Base-by-base conservation (phyloP, 2,329 filamentous ascomycete species). In the Pseudogymnoascus sp. region DNA sequence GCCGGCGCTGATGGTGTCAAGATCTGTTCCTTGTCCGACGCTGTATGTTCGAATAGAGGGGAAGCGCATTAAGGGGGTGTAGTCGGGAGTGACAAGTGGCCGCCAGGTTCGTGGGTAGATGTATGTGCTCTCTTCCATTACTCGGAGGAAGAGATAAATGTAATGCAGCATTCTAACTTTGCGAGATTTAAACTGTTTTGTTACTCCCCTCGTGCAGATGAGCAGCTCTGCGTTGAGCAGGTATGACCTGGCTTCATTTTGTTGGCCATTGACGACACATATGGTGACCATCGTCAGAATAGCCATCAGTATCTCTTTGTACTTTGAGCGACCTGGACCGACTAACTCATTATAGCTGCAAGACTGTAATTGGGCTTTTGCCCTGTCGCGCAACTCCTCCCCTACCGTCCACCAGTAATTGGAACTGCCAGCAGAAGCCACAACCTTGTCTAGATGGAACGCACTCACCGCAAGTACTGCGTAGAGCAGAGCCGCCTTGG, bases 131-230 rank as follows among this genome's bases (percentile, higher is more conserved):
- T 75, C 73, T 3, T 72, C 72, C 4, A 76, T 70, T 12, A 75
- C 73, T 7, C 73, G 69, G 2, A 72, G 66, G 72, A 74, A 76
- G 1, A 71, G 73, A 45, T 73, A 76, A 11, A 76, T 71, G 61
- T 76, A 75, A 39, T 77, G 76, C 5, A 76, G 64, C n/a, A 76
- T 66, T 5, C 73, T 71, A 7, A 72, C 71, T 62, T 74, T 74
- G 36, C 72, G 71, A 0, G 75, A 76, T 12, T 74, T 74, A 9
- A 68, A 66, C 7, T 68, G 69, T 58, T 76, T 76, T 1, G 71
- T 66, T 11, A 76, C 55, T 0, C 74, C 74, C 5, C 74, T 70
- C 19, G 73, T 62, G n/a, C 74, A 71, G 25, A 76, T 65, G 5
- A 76, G 64, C 12, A 69, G 67, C 64, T 76, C 74, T n/a, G 73